Percentiles rank a stretch among this genome's conserved stretches.
These are phyloP conservation scores for Stephania cephalantha DNA, from an alignment of 164 flowering plant genomes.

Conservation along the genomic window DNA sequence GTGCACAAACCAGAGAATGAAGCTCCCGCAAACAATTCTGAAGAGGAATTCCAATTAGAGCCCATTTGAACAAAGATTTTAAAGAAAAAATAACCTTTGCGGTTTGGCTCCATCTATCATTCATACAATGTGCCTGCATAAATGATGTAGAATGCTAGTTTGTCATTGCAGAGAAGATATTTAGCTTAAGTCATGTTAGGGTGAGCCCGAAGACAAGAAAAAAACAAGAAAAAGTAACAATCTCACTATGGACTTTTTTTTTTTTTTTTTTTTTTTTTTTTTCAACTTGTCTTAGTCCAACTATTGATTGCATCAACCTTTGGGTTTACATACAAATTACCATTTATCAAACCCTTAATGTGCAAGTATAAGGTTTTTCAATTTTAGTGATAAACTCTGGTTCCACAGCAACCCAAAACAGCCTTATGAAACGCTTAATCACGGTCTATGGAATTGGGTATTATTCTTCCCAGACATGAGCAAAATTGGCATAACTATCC, in stretches of 20 bases:
- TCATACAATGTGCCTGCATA: conserved; percentile 78
- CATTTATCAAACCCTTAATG: too few relatives aligned
- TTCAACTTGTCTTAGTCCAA: background rate
- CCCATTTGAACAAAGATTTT: conserved; percentile 84
- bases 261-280: too few relatives aligned
- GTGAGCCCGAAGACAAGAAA: background rate
- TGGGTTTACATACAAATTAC: too few relatives aligned
- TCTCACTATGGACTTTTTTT: background rate
- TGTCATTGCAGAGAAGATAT: background rate
- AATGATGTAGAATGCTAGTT: background rate
- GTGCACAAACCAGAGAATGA: conserved; percentile 67
- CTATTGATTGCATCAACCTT: background rate
- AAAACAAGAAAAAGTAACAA: too few relatives aligned
- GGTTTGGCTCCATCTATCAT: conserved; percentile 73
- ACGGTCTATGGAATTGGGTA: too few relatives aligned
- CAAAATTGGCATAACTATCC: too few relatives aligned
- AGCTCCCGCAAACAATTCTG: conserved; percentile 97
- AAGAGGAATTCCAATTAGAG: conserved; percentile 93
- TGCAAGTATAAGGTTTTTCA: too few relatives aligned
- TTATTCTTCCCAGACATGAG: too few relatives aligned
- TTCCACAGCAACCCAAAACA: too few relatives aligned
- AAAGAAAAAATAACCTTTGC: conserved; percentile 79
- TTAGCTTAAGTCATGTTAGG: too few relatives aligned
- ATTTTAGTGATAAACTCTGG: too few relatives aligned
- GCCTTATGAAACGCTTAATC: too few relatives aligned